Evolutionary conservation across 768 basidiomycete species (phyloP), one percentile per base, ranked within the genome.

Genomic region (Strobilomyces dryophilus): DNA sequence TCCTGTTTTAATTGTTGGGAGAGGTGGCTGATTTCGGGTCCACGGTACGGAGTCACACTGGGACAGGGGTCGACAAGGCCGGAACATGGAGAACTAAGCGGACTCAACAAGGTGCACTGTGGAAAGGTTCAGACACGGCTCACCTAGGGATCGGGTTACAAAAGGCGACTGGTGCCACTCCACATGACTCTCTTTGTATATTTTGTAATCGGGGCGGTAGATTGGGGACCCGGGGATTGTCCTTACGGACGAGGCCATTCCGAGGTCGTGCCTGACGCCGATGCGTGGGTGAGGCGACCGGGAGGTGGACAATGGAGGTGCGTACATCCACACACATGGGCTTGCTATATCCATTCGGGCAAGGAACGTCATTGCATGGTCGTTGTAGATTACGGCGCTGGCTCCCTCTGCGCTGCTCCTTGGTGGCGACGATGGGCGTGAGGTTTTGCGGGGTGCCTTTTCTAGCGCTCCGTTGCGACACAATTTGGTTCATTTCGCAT

Each of bases 181-280:
- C 11, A 24, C 14, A 37, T 17, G 36, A 15, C 10, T 43, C 37
- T 8, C 5, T 5, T 4, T n/a, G 41, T 7, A 10, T 21, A 5
- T 44, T 49, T 50, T 20, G 65, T 0, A 44, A 32, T 45, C 53
- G 65, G 26, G 62, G 42, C 2, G 52, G 42, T 12, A 35, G 0
- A 14, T 14, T 2, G 3, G 46, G 44, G 20, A 11, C 29, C 5
- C n/a, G n/a, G n/a, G n/a, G 24, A 15, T 29, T 46, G 43, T 49
- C 29, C 51, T 20, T 49, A 27, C 32, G 39, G 17, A 18, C 14
- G n/a, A 3, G 35, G 9, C 18, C 21, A 6, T 46, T 44, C 43
- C 45, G 58, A 42, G 11, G 11, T 11, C 24, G 55, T 27, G 41
- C 14, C 57, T 61, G 12, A 14, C 1, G 10, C 42, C 17, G 41